Base-by-base conservation (phyloP, 1,284 basidiomycete genomes). In the Apiotrichum domesticum region DNA sequence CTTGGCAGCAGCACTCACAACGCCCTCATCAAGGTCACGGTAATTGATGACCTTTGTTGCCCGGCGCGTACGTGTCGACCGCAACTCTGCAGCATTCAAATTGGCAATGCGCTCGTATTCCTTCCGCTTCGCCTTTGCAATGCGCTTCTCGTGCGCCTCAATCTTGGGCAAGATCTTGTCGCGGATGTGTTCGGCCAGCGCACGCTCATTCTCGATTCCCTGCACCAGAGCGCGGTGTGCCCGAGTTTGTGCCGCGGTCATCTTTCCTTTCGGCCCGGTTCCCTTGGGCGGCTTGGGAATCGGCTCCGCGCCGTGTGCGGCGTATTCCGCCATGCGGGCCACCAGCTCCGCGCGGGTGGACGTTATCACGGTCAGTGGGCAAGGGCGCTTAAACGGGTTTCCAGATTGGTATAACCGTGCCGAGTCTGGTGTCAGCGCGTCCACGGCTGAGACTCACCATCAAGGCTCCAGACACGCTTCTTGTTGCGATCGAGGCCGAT, bases 321-420 rank as follows among this genome's bases (percentile, higher is more conserved):
- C 62, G 48, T 65, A 65, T 10, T 58, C 39, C 9, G 56, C 62
- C 4, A 68, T 58, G 40, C 65, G 58, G 4, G 56, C 55, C 32
- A 66, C 50, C 10, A 74, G 63, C 35, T 73, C 65, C 37, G 60
- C 57, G 46, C 65, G 62, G 7, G 63, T 68, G 7, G 61, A 52
- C 6, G 69, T 62, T 47, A 71, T 57, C 32, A 65, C 55, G 15
- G 61, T 51, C 34, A 77, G 59, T 0, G 73, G 74, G 54, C 73
- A 77, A 0, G 69, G 71, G 2, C 74, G 69, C 51, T 77, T 77
- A 67, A 70, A 77, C 6, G 75, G 75, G 59, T 77, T 77, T 8
- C 73, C 70, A 15, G 73, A 75, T 33, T 63, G 63, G 61, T 75
- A 77, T 50, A 77, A 49, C 35, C 74, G 56, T 3, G 69, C 65